Base-by-base conservation (phyloP, 2,329 filamentous ascomycete genomes). In the Sphaerulina populicola region DNA sequence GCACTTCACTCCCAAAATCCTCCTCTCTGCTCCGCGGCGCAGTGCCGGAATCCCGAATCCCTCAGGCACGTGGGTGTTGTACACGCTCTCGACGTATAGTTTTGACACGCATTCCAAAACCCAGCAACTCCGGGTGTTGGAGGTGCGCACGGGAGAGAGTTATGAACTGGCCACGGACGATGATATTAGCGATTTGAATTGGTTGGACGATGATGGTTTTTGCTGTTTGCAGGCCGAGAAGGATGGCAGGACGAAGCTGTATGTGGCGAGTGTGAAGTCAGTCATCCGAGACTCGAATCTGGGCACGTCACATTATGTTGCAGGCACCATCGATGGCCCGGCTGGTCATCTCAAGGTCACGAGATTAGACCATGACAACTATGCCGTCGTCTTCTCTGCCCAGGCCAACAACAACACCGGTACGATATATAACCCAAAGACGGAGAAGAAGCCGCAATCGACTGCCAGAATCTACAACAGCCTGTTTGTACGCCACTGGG, bases 1-100 rank as follows among this genome's bases (percentile, higher is more conserved):
- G 60, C 84, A 83, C 60, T 86, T 90, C 70, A 88, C 84, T 8
- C 85, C 86, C 4, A 79, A 88, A 73, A 83, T 87, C 59, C 75
- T 93, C 52, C 77, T 93, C 62, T 83, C 83, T 58, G 85, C 85
- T 12, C 85, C 86, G 30, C 81, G 87, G 51, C 80, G 86, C 43
- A 86, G 83, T 9, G 67, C 80, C 12, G 86, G 81, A 43, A 68
- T 80, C 1, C 86, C 86, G n/a, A 91, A 88, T 66, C 67, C 74
- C 35, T 74, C 78, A 47, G 85, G 83, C 39, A 80, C 78, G 48
- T 73, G 78, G 52, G 74, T 83, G 42, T 69, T 89, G 27, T 88
- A 83, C 64, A 81, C 80, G 38, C 78, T 82, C 12, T 86, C 85
- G 0, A 81, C 83, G 1, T 95, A 94, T 68, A 90, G 82, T 4